Base-by-base conservation (phyloP, 257 asterid species). In the Primulina tabacum region DNA sequence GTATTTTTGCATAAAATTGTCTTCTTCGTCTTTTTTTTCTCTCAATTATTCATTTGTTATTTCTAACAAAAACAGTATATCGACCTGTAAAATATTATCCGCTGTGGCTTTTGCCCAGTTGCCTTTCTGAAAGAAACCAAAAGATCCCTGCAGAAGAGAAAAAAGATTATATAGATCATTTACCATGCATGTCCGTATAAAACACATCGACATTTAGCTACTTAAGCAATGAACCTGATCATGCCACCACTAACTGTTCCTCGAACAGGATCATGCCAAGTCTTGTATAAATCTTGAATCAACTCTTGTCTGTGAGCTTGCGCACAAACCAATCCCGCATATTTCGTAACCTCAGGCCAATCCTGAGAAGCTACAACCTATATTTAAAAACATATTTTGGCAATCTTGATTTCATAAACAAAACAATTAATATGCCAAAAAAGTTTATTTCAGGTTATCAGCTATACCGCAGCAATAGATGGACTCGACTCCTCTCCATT, bases 311-410 rank as follows among this genome's bases (percentile, higher is more conserved):
- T 81, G 70, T 95, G 99, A 81, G 99, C 96, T 87, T 95, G 99
- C 17, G 98, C 98, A 60, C 98, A 95, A 62, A 95, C 99, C 72
- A 92, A 78, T 17, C 99, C 99, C 0, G 99, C 99, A 38, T 95
- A 95, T 77, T 95, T 91, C 7, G 99, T 95, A 72, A 95, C 96
- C 82, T 95, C 99, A 2, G 99, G 99, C 99, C 99, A 95, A 81
- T 95, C 99, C 80, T 95, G 99, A 68, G 99, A 95, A n/a, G 99
- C 99, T 55, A 95, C 99, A 12, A 95, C 99, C 99, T 94, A 63
- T 24, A 80, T 72, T 60, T n/a, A 37, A n/a, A 28, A 14, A 21
- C 26, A 40, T 28, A 55, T 32, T 61, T 75, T 26, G 76, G 80
- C 72, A 67, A 74, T 5, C 12, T 12, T 5, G 32, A 47, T 8